Evolutionary conservation across 306 rosid genomes (phyloP), one percentile per base, ranked within the genome.

Genomic region (Calophaca sinica): DNA sequence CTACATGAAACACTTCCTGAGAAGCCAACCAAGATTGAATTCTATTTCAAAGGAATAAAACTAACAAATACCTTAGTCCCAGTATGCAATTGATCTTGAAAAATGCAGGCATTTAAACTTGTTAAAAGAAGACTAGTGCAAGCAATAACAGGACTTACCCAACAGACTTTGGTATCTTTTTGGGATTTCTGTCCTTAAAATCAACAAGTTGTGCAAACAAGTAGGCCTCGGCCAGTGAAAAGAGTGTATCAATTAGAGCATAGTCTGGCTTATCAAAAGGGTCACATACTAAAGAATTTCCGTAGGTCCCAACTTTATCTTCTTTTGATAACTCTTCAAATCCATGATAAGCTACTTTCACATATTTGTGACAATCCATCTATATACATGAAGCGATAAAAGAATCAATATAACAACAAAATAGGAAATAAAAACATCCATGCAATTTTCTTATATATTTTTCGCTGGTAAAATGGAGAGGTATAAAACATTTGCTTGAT

Each of bases 341-440:
- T 78, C 97, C 98, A 83, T 93, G 98, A 80, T 93, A 93, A 70
- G 98, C 97, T 49, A 93, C 92, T 88, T 90, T 93, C 70, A 93
- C 98, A 82, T 93, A 93, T 82, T 93, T 93, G 84, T 93, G 98
- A 9, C 98, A 89, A 81, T 93, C 98, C 96, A 93, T 90, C 98
- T 91, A 85, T 33, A 64, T 32, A 20, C 58, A 82, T 15, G 57
- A 44, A 51, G 32, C 5, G 6, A 64, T n/a, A 44, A 63, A 35
- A 63, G 20, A 72, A 77, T 49, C 28, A 66, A 50, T 55, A 52
- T 72, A 76, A 57, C 52, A 62, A 74, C 69, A 46, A 28, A 59
- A 48, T 13, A 20, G 41, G 41, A 42, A 45, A 49, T 0, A 20
- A 20, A 20, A 20, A 20, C 26, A 0, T 20, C 1, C 26, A 20